phyloP scores from a whole-genome alignment of 1,139 yeast species.

The Candida anutae region DNA sequence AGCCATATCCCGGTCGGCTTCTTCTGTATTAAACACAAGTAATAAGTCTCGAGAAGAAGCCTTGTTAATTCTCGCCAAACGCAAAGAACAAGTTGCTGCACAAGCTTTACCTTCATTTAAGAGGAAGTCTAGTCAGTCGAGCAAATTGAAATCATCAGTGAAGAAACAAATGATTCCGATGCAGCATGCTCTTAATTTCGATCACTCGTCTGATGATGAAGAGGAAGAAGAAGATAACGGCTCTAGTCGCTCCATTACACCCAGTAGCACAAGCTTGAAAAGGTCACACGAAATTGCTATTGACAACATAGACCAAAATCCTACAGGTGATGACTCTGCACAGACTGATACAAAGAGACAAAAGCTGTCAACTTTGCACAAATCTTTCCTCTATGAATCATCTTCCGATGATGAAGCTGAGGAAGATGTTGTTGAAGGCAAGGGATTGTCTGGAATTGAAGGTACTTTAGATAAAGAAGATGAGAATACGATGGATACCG shows the following conservation, averaged over 20 bases:
- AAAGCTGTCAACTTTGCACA: conserved; percentile 13
- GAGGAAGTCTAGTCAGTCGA: conserved; percentile 19
- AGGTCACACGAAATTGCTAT: conserved; percentile 7
- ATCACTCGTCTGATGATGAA: conserved; percentile 40
- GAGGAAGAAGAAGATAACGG: conserved; percentile 27
- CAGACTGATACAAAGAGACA: conserved; percentile 16
- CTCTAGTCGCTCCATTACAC: conserved; percentile 36
- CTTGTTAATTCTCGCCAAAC: conserved; percentile 20
- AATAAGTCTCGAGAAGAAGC: conserved; percentile 16
- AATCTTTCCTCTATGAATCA: conserved; percentile 22
- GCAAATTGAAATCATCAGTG: conserved; percentile 6
- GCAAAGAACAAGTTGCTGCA: conserved; percentile 27
- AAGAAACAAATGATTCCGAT: conserved; percentile 45
- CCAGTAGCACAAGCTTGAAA: conserved; percentile 21
- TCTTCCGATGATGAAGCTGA: conserved; percentile 21
- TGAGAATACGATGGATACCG: no score
- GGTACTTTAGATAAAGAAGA: conserved; percentile 5
- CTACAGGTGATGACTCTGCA: conserved; percentile 24
- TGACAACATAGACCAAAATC: conserved; percentile 12
- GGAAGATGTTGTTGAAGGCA: conserved; percentile 6
- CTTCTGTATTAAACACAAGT: conserved; percentile 10
- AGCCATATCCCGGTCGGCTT: conserved; percentile 17
- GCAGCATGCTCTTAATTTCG: conserved; percentile 64
- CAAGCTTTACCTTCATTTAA: conserved; percentile 27
- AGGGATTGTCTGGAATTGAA: conserved; percentile 8